Percentiles rank a stretch among this genome's conserved stretches.
Evolutionary conservation across 805 yeast species (phyloP).

Genomic region (Candida verbasci): DNA sequence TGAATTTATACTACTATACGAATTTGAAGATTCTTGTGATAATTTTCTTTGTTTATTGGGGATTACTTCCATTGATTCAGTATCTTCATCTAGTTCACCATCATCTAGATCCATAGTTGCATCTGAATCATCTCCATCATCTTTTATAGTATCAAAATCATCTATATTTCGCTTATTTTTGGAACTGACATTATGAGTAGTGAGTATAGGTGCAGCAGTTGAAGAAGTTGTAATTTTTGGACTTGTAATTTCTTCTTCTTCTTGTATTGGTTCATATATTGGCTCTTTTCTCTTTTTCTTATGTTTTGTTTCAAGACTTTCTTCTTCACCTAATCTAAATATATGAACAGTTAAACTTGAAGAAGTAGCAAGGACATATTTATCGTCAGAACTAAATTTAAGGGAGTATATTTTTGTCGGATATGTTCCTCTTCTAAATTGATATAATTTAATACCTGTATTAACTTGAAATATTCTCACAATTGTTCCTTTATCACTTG

Average conservation of each 20-base stretch:
- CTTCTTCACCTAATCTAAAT: slow-evolving; percentile 64
- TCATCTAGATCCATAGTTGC: slow-evolving; percentile 24
- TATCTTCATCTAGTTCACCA: slow-evolving; percentile 16
- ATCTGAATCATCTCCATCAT: slow-evolving; percentile 20
- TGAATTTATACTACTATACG: slow-evolving; percentile 30
- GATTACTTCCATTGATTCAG: slow-evolving; percentile 19
- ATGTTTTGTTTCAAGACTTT: slow-evolving; percentile 36
- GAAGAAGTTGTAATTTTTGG: neutral
- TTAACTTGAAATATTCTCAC: slow-evolving; percentile 73
- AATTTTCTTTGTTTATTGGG: slow-evolving; percentile 31
- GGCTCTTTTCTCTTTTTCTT: slow-evolving; percentile 18
- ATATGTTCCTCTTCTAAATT: slow-evolving; percentile 83
- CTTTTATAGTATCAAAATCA: slow-evolving; percentile 17
- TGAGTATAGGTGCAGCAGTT: slow-evolving; percentile 1
- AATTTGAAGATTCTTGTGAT: slow-evolving; percentile 35
- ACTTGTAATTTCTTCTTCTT: slow-evolving; percentile 14
- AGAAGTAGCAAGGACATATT: slow-evolving; percentile 75
- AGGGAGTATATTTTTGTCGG: slow-evolving; percentile 76
- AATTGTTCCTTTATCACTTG: slow-evolving; percentile 87
- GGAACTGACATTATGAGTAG: slow-evolving; percentile 3
- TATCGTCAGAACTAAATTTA: slow-evolving; percentile 66
- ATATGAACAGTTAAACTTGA: slow-evolving; percentile 92
- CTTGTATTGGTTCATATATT: slow-evolving; percentile 16
- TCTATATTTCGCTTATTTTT: slow-evolving; percentile 8
- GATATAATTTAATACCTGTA: slow-evolving; percentile 59